Conservation (phyloP, 176 grass and related monocot genomes). For the Aegilops longissima region DNA sequence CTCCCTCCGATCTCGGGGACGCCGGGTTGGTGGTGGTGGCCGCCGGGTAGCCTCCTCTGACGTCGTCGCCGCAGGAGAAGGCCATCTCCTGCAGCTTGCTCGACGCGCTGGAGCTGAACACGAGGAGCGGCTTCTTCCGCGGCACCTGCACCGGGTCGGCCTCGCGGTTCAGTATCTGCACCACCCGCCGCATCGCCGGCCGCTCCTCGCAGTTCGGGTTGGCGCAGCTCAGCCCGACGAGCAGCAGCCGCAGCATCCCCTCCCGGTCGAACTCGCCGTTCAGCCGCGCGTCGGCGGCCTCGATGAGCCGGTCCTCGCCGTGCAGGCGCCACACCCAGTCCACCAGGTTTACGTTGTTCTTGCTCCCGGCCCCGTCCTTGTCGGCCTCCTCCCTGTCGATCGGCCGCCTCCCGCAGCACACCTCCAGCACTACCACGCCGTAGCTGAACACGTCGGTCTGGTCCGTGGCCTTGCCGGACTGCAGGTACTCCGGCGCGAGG, state of each 20-base stretch:
- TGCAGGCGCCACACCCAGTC: constrained; percentile 93
- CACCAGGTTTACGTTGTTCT: constrained; percentile 75
- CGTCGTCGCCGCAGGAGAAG: constrained; percentile 59
- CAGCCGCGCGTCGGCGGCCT: constrained; percentile 66
- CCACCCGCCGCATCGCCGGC: constrained; percentile 78
- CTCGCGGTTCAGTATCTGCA: constrained; percentile 81
- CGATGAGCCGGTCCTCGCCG: constrained; percentile 61
- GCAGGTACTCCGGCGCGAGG: constrained; percentile 91
- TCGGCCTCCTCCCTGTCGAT: constrained; percentile 68
- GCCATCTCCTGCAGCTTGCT: constrained; percentile 82
- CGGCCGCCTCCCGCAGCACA: constrained; percentile 82
- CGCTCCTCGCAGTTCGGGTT: constrained; percentile 86
- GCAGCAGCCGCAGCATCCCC: constrained; percentile 74
- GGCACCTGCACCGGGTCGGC: constrained; percentile 61
- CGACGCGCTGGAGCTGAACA: constrained; percentile 75
- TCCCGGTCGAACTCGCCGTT: constrained; percentile 50
- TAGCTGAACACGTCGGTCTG: constrained; percentile 97
- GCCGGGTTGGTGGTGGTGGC: not conserved
- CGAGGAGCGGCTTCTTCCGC: constrained; percentile 77
- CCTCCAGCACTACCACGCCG: constrained; percentile 77
- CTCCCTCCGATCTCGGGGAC: constrained; percentile 27
- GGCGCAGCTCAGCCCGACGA: constrained; percentile 83
- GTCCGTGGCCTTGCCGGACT: constrained; percentile 89
- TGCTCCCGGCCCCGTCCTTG: constrained; percentile 37
- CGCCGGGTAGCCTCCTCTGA: constrained; percentile 13